Percentiles rank a stretch among this genome's conserved stretches.
Evolutionary conservation across 176 grass and related monocot genomes (phyloP).

Genomic region (Zoysia pacifica): DNA sequence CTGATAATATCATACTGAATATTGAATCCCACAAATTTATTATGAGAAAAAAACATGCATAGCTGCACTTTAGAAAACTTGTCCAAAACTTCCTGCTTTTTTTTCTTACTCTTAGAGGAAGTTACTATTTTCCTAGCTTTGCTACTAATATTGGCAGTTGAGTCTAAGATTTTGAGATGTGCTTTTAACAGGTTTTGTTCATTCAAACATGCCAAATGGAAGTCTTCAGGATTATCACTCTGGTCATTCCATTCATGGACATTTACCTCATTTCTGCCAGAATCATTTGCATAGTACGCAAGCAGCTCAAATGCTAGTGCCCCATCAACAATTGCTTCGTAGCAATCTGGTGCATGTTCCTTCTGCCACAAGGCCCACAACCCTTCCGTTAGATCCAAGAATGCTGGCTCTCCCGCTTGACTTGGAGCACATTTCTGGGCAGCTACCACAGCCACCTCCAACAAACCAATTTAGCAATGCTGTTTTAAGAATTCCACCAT

Average conservation of each 20-base stretch:
- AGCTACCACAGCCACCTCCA: constrained; percentile 27
- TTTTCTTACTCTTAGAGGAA: neutral
- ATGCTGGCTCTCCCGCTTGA: constrained; percentile 35
- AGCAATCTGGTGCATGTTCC: constrained; percentile 45
- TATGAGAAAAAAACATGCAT: neutral
- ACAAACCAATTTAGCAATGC: constrained; percentile 39
- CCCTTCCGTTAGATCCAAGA: constrained; percentile 53
- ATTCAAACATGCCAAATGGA: constrained; percentile 39
- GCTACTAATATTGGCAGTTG: neutral
- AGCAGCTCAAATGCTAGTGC: constrained; percentile 42
- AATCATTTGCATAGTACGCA: constrained; percentile 51
- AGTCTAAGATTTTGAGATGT: constrained; percentile 34
- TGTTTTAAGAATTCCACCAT: constrained; percentile 41
- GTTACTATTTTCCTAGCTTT: neutral
- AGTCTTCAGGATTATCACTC: constrained; percentile 41
- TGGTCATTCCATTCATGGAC: constrained; percentile 39
- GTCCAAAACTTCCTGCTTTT: neutral
- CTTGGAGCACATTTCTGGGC: constrained; percentile 44
- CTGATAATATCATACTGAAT: neutral
- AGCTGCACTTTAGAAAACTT: neutral
- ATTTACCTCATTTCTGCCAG: constrained; percentile 43
- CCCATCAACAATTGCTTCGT: constrained; percentile 38
- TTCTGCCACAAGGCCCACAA: constrained; percentile 14
- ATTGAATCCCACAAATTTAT: neutral
- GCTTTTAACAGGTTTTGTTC: constrained; percentile 42